Percentiles rank a stretch among this genome's conserved stretches.
phyloP scores from a whole-genome alignment of 225 moss, liverwort and hornwort genomes.

The Anthoceros angustus region DNA sequence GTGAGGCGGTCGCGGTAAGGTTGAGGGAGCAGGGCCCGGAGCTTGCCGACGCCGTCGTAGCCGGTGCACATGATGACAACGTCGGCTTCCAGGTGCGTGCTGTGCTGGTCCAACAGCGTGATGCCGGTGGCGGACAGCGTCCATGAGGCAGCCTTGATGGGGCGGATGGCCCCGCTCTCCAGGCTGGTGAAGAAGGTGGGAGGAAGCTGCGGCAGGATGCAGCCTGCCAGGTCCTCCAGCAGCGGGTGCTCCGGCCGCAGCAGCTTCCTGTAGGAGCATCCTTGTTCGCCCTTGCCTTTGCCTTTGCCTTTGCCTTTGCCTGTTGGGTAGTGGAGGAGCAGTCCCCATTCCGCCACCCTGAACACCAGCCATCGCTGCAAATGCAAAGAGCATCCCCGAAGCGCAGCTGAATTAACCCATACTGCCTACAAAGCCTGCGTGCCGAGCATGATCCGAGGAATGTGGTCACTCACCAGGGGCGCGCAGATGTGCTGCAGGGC shows the following conservation, averaged over 20 bases:
- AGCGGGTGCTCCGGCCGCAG: constrained; percentile 23
- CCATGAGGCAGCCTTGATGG: constrained; percentile 14
- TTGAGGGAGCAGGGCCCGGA: constrained; percentile 19
- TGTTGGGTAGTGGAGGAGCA: constrained; percentile 7
- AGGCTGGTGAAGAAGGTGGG: constrained; percentile 14
- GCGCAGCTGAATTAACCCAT: too few relatives aligned
- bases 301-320: not conserved
- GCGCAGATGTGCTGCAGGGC: constrained; percentile 14
- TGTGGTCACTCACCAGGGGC: constrained; percentile 30
- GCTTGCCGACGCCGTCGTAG: constrained; percentile 26
- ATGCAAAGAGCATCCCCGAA: not conserved
- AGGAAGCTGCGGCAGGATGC: constrained; percentile 31
- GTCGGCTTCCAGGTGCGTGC: constrained; percentile 19
- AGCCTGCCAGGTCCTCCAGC: constrained; percentile 15
- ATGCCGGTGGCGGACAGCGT: constrained; percentile 19
- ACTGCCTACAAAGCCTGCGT: too few relatives aligned
- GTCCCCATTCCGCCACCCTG: constrained; percentile 22
- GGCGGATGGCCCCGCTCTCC: constrained; percentile 13
- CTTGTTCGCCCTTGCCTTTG: too few relatives aligned
- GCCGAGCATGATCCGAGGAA: too few relatives aligned
- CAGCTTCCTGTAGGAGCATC: constrained; percentile 6
- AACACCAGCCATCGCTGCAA: constrained; percentile 19
- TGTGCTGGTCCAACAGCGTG: constrained; percentile 17
- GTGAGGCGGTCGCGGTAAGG: constrained; percentile 14
- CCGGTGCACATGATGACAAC: constrained; percentile 36